phyloP scores from a whole-genome alignment of 2,329 filamentous ascomycete species.

The Epichloe baconii region DNA sequence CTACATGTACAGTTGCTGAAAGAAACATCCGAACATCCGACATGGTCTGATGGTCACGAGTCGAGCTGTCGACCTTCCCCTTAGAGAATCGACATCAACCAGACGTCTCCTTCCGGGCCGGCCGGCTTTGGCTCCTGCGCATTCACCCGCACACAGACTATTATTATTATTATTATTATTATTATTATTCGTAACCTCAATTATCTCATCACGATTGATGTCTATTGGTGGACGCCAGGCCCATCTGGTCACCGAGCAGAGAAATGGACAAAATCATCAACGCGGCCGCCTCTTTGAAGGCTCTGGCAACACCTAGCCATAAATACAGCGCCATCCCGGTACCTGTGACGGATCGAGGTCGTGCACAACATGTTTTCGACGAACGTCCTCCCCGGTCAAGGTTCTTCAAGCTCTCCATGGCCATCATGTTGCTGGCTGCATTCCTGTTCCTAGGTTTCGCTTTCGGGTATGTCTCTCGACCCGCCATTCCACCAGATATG shows the following conservation, averaged over 20 bases:
- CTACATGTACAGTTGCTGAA: no score
- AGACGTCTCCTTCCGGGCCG: not conserved
- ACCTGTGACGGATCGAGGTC: slow-evolving; percentile 1
- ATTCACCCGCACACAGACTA: no score
- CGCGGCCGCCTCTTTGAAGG: slow-evolving; percentile 7
- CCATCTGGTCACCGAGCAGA: not conserved
- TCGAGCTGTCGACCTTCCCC: not conserved
- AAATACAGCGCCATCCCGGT: slow-evolving; percentile 17
- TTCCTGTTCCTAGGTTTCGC: slow-evolving; percentile 8
- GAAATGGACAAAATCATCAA: slow-evolving; percentile 5
- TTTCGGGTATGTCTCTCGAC: slow-evolving; percentile 7
- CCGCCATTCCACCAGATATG: not conserved
- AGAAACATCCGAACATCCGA: not conserved
- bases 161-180: no score
- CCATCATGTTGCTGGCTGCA: slow-evolving; percentile 6
- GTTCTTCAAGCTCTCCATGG: slow-evolving; percentile 8
- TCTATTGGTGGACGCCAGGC: not conserved
- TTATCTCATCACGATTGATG: no score
- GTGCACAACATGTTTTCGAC: not conserved
- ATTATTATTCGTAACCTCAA: no score
- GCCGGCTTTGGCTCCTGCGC: not conserved
- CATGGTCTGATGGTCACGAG: not conserved
- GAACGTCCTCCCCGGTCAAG: slow-evolving; percentile 3
- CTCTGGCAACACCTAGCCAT: slow-evolving; percentile 11
- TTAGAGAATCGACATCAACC: not conserved